Evolutionary conservation across 352 stramenopile species (phyloP).

Genomic region (Phytophthora citrophthora): DNA sequence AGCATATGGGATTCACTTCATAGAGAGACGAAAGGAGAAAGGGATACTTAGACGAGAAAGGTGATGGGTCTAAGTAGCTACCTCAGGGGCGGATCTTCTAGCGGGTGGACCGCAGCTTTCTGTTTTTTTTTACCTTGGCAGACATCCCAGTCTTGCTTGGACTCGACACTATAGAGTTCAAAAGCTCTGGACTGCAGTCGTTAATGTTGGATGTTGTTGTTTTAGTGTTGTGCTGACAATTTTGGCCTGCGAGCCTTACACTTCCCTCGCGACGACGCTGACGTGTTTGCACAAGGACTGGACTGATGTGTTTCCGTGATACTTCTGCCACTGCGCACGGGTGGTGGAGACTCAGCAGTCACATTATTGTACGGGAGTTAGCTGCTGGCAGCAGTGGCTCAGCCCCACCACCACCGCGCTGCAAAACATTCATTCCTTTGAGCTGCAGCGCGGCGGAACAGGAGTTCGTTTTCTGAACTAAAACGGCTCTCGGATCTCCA

Average conservation of each 20-base stretch:
- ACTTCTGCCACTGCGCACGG: not conserved
- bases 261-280: not conserved
- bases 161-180: no score
- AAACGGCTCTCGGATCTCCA: not conserved
- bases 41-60: not conserved
- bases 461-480: not conserved
- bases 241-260: not conserved
- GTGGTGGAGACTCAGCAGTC: not conserved
- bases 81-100: not conserved
- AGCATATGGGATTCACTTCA: not conserved
- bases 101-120: not conserved
- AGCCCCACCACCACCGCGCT: no score
- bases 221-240: no score
- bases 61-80: not conserved
- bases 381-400: no score
- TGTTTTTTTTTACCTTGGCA: no score
- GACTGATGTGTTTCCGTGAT: not conserved
- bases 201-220: no score
- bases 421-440: not conserved
- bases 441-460: not conserved
- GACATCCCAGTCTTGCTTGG: no score
- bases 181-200: no score
- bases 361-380: no score
- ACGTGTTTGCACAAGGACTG: conserved; percentile 2
- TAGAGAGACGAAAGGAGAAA: not conserved